Base-by-base conservation (phyloP, 345 rosid genomes). In the Orychophragmus violaceus region DNA sequence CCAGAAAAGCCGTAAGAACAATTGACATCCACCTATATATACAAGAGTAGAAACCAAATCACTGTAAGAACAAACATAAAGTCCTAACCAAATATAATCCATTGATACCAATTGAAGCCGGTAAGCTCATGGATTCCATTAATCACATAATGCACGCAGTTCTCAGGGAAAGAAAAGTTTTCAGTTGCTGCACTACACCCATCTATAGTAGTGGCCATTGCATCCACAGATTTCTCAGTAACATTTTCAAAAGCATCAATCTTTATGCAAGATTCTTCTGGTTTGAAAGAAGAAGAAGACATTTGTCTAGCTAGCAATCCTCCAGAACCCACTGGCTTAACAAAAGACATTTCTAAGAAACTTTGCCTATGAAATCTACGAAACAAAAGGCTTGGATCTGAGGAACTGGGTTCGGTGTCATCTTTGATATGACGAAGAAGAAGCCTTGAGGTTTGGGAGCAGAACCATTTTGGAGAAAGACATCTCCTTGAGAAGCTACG, bases 71-170 rank as follows among this genome's bases (percentile, higher is more conserved):
- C 8, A 54, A 37, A 19, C 28, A 16, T 12, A 17, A 21, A 71
- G 22, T 17, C 50, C 50, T n/a, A 44, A 42, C 27, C 24, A 10
- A 19, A 21, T 22, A 4, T 46, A 21, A 46, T 19, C 1, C 2
- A 46, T 48, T 6, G n/a, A 25, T 69, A 85, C 86, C 88, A 83
- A 17, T 75, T 78, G 17, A 74, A 76, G 9, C 86, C 91, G 5
- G 83, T 75, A 49, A 67, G 73, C 8, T 78, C 72, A 74, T 83
- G 88, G 12, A 82, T 66, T 8, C 66, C 80, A 69, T 77, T 82
- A 51, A 83, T 75, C 39, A 78, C 46, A 53, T 81, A 59, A 35
- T 78, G 81, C 63, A 85, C 79, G 17, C 45, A 76, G 11, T 78
- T 80, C 42, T 72, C 76, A 45, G 84, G 85, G 37, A 39, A 76